Base-by-base conservation (phyloP, 1,284 basidiomycete genomes). In the Pisolithus thermaeus region DNA sequence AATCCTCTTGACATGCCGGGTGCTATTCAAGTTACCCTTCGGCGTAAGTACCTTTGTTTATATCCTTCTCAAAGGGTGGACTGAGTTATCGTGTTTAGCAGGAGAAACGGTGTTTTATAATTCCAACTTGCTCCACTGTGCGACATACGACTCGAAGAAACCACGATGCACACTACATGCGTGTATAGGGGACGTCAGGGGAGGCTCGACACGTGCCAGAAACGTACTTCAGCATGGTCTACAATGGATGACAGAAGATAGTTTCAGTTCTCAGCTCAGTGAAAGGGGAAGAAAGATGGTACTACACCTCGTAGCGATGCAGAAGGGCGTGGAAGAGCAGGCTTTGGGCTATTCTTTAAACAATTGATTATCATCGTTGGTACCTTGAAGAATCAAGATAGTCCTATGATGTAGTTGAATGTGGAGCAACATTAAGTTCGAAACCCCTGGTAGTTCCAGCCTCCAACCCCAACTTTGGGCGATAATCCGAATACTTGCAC, bases 41-140 rank as follows among this genome's bases (percentile, higher is more conserved):
- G 83, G 62, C 76, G 85, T 82, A 61, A 52, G 80, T 68, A 22
- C 32, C 32, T 35, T 12, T 30, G 30, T 14, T 35, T 12, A 12
- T 35, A 25, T 9, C 30, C 11, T 38, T 5, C 25, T 32, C 9
- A 6, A 16, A 22, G 27, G 16, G 53, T 52, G 35, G 11, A 32
- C 39, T 39, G 16, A 47, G 18, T 16, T 45, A 22, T 18, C 5
- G n/a, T 6, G 18, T 18, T 25, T 8, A n/a, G 75, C 75, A 1
- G 89, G 90, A 0, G 84, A 92, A 57, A 86, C 84, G 0, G 85
- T 87, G 12, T 91, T 91, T 66, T 92, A 92, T 67, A 89, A 90
- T 62, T 83, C 80, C 61, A 88, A 92, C 61, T 87, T 92, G 56
- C 70, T 92, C 28, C 87, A 91, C 60, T 85, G 84, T 51, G 87